Evolutionary conservation across 768 basidiomycete species (phyloP).

Genomic region (Naematelia encephala): DNA sequence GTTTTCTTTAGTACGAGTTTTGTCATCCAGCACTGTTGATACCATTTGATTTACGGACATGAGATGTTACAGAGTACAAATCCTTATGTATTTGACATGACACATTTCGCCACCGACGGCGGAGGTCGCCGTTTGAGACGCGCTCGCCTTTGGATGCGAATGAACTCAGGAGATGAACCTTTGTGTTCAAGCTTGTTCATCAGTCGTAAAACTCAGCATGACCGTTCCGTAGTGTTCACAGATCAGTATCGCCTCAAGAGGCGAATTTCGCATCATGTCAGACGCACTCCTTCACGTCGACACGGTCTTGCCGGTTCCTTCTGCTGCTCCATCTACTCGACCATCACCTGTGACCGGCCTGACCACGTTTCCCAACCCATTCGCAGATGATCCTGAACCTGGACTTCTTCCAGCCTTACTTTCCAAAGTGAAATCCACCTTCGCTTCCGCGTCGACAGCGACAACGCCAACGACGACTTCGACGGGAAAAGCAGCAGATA

Average conservation of each 20-base stretch:
- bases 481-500: slow-evolving; percentile 11
- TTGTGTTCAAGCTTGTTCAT: too few species aligned
- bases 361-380: slow-evolving; percentile 43
- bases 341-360: slow-evolving; percentile 21
- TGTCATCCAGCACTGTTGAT: neutral
- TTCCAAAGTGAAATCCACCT: slow-evolving; percentile 44
- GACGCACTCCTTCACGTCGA: neutral
- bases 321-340: slow-evolving; percentile 2
- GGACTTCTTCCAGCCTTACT: slow-evolving; percentile 39
- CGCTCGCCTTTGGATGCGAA: neutral
- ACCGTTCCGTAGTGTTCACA: too few species aligned
- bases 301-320: neutral
- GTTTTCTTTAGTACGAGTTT: neutral
- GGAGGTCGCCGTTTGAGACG: neutral
- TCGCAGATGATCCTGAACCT: slow-evolving; percentile 44
- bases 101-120: neutral
- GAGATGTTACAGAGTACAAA: neutral
- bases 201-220: too few species aligned
- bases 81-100: neutral
- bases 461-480: slow-evolving; percentile 4
- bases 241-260: too few species aligned
- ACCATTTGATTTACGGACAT: neutral
- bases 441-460: slow-evolving; percentile 13
- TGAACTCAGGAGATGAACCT: neutral
- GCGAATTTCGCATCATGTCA: neutral